phyloP scores from a whole-genome alignment of 202 grass and related monocot genomes.

The Zizania palustris region DNA sequence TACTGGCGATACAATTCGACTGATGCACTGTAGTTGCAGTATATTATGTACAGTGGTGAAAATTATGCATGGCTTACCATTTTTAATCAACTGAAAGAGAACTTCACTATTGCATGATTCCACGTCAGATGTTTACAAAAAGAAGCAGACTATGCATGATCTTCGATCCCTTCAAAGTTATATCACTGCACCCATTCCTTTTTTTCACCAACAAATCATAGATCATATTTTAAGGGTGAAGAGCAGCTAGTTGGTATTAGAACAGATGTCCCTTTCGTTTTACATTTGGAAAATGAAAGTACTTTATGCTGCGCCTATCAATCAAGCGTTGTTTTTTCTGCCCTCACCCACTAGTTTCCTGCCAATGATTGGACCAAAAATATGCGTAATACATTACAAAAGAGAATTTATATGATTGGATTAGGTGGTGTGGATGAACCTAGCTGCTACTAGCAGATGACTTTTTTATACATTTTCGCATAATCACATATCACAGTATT shows the following conservation, averaged over 20 bases:
- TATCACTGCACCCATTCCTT: background rate
- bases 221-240: conserved; percentile 9
- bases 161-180: conserved; percentile 2
- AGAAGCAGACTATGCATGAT: background rate
- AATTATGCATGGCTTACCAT: background rate
- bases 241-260: conserved; percentile 26
- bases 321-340: conserved; percentile 18
- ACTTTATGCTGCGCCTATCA: conserved; percentile 26
- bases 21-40: background rate
- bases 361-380: conserved; percentile 49
- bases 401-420: conserved; percentile 35
- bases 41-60: background rate
- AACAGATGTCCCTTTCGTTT: conserved; percentile 37
- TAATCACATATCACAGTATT: background rate
- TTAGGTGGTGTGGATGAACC: conserved; percentile 24
- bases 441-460: background rate
- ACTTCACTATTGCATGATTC: conserved; percentile 40
- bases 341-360: conserved; percentile 32
- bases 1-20: background rate
- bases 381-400: conserved; percentile 12
- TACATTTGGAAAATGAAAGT: conserved; percentile 22
- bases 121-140: conserved; percentile 40
- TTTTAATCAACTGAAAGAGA: conserved; percentile 26
- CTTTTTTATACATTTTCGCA: background rate
- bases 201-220: conserved; percentile 2